A percentile compares a stretch with the other conserved stretches of the same genome.
Evolutionary conservation across 1,139 yeast genomes (phyloP).

Genomic region (Geotrichum phurueaensis): DNA sequence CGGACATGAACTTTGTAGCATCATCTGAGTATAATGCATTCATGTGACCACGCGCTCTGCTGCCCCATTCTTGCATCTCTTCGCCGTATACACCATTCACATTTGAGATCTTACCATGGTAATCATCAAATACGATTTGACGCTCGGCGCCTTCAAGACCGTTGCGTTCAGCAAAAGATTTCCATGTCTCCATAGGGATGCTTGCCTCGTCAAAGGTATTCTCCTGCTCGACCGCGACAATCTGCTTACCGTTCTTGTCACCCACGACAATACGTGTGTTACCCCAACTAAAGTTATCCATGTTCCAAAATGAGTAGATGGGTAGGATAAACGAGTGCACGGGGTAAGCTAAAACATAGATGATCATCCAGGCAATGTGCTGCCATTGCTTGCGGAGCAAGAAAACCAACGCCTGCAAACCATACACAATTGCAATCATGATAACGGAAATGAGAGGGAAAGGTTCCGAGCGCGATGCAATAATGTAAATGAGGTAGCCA

Average conservation of each 20-base stretch:
- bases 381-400: constrained; percentile 40
- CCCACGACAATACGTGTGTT: constrained; percentile 41
- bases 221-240: constrained; percentile 38
- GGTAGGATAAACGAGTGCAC: constrained; percentile 38
- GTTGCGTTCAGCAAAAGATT: constrained; percentile 33
- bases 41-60: constrained; percentile 14
- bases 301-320: constrained; percentile 41
- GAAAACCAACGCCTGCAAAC: constrained; percentile 39
- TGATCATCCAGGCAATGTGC: constrained; percentile 43
- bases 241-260: constrained; percentile 37
- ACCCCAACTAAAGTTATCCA: constrained; percentile 45
- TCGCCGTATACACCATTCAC: constrained; percentile 10
- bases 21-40: constrained; percentile 4
- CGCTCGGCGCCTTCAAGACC: constrained; percentile 37
- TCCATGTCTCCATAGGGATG: constrained; percentile 37
- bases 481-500: constrained; percentile 37
- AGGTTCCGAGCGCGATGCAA: constrained; percentile 29
- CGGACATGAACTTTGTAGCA: not conserved
- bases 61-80: constrained; percentile 13
- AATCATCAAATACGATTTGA: constrained; percentile 20
- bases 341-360: constrained; percentile 39
- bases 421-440: constrained; percentile 39
- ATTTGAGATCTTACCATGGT: constrained; percentile 11
- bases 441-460: constrained; percentile 39
- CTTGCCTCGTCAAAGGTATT: constrained; percentile 13